Percentiles rank a stretch among this genome's conserved stretches.
Evolutionary conservation across 768 basidiomycete species (phyloP).

Genomic region (Lactarius trivialis): DNA sequence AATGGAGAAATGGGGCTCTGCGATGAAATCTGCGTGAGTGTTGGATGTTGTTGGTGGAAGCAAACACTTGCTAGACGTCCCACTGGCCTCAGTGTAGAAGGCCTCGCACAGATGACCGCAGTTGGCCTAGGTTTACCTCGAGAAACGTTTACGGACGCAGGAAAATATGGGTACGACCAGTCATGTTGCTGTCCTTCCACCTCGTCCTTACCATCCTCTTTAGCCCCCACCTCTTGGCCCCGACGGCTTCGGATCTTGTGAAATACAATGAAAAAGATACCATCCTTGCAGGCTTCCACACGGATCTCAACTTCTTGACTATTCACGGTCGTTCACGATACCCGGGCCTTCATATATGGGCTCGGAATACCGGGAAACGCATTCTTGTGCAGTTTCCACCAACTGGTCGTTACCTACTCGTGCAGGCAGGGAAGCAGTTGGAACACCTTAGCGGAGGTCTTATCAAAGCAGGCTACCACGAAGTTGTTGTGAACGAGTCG

Average conservation of each 20-base stretch:
- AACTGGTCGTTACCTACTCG: constrained; percentile 73
- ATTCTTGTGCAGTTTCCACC: constrained; percentile 82
- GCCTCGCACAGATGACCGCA: constrained; percentile 83
- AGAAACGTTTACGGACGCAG: constrained; percentile 70
- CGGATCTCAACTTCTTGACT: constrained; percentile 91
- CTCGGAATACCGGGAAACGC: constrained; percentile 85
- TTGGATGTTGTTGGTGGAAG: not conserved
- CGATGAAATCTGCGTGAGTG: constrained; percentile 83
- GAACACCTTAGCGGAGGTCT: constrained; percentile 81
- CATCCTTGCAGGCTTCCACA: constrained; percentile 91
- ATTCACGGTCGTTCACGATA: constrained; percentile 83
- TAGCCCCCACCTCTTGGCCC: constrained; percentile 84
- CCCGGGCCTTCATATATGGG: constrained; percentile 91
- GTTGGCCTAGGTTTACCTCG: constrained; percentile 71
- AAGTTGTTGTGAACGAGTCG: constrained; percentile 82
- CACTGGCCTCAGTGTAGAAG: constrained; percentile 54
- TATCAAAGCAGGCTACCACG: constrained; percentile 90
- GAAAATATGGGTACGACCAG: constrained; percentile 65
- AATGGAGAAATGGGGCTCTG: constrained; percentile 82
- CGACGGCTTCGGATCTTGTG: constrained; percentile 84
- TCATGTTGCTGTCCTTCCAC: not conserved
- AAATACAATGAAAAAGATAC: constrained; percentile 75
- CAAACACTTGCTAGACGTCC: constrained; percentile 10
- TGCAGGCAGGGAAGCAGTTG: constrained; percentile 94
- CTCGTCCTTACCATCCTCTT: not conserved